A percentile compares a stretch with the other conserved stretches of the same genome.
Conservation (phyloP, 345 rosid species). For the Populus nigra region DNA sequence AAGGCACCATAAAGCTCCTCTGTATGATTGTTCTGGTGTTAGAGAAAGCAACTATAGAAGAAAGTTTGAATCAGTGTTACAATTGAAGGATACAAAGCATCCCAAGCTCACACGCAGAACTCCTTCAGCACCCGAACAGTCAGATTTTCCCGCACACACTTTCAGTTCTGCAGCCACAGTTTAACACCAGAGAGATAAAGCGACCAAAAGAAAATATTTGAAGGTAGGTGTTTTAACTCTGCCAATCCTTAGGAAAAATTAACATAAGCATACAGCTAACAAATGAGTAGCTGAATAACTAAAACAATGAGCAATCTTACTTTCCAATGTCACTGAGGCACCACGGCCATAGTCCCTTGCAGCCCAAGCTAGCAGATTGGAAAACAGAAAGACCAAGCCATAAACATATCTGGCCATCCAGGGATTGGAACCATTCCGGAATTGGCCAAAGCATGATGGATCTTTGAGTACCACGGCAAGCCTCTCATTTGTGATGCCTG, state of each 20-base stretch:
- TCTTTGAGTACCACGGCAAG: constrained; percentile 41
- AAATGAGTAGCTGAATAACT: neutral
- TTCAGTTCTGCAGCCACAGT: constrained; percentile 53
- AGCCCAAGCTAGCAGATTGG: constrained; percentile 86
- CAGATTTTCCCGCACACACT: constrained; percentile 64
- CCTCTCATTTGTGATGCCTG: constrained; percentile 30
- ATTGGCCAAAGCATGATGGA: constrained; percentile 76
- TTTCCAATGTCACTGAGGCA: constrained; percentile 61
- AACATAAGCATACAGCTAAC: too few species aligned
- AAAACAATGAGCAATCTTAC: constrained; percentile 43
- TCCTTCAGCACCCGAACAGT: constrained; percentile 88
- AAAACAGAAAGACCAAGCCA: constrained; percentile 67
- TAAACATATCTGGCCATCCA: constrained; percentile 95
- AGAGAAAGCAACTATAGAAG: neutral
- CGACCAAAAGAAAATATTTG: too few species aligned
- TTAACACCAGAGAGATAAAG: neutral
- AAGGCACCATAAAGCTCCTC: too few species aligned
- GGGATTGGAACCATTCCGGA: constrained; percentile 74
- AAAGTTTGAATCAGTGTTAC: too few species aligned
- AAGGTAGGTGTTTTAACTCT: too few species aligned
- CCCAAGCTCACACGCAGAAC: constrained; percentile 96
- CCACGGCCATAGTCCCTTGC: constrained; percentile 76
- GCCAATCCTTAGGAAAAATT: too few species aligned
- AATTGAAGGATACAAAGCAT: constrained; percentile 83
- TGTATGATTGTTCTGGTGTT: too few species aligned